Evolutionary conservation across 2,329 filamentous ascomycete genomes (phyloP).

Genomic region (Exserohilum rostratum): DNA sequence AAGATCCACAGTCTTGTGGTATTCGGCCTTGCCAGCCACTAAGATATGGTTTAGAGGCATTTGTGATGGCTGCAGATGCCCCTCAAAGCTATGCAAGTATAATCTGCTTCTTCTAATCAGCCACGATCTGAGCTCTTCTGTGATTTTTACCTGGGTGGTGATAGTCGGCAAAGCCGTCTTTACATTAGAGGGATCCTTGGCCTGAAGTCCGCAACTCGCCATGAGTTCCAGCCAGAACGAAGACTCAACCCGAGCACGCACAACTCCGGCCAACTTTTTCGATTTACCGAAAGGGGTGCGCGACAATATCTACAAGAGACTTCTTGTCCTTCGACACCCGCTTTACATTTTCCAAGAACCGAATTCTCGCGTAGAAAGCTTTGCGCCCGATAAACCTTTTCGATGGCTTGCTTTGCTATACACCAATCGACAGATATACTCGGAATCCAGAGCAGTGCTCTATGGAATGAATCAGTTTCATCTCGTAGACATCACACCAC

Average conservation of each 20-base stretch:
- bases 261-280: constrained; percentile 6
- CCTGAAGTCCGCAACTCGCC: too few species aligned
- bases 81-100: too few species aligned
- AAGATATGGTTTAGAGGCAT: background rate
- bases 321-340: constrained; percentile 11
- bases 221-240: too few species aligned
- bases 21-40: background rate
- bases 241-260: too few species aligned
- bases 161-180: too few species aligned
- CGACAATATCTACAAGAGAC: constrained; percentile 11
- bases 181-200: too few species aligned
- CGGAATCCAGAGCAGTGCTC: constrained; percentile 13
- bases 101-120: too few species aligned
- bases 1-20: constrained; percentile 1
- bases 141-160: too few species aligned
- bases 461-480: constrained; percentile 21
- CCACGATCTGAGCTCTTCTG: too few species aligned
- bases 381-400: constrained; percentile 13
- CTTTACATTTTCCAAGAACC: constrained; percentile 19
- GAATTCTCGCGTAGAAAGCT: constrained; percentile 9
- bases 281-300: constrained; percentile 11
- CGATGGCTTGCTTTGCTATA: constrained; percentile 11
- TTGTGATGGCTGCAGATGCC: constrained; percentile 8
- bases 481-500: constrained; percentile 18
- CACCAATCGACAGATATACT: constrained; percentile 14